These are phyloP conservation scores for Macrophomina tecta DNA, from an alignment of 2,329 filamentous ascomycete species.

Conservation along the genomic window DNA sequence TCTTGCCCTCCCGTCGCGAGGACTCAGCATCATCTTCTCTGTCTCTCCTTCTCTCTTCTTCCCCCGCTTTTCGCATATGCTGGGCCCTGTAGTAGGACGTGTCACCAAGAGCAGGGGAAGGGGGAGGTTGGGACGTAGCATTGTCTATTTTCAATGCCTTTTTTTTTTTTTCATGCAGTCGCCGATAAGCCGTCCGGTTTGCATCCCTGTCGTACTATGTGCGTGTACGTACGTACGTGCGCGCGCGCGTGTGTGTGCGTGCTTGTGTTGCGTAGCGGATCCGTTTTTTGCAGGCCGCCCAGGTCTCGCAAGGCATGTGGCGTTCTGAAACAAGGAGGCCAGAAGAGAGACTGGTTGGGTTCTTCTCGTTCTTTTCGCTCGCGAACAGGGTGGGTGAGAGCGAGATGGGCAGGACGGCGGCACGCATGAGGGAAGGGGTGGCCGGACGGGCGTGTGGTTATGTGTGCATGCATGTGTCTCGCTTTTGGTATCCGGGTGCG, in stretches of 20 bases:
- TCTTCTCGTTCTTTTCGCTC: background rate
- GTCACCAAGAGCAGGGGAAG: background rate
- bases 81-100: background rate
- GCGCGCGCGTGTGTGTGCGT: no score
- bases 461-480: background rate
- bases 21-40: background rate
- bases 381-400: background rate
- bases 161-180: background rate
- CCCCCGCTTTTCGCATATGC: background rate
- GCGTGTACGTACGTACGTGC: background rate
- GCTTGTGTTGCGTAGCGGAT: no score
- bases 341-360: background rate
- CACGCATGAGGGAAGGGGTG: background rate
- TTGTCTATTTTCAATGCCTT: conserved; percentile 13
- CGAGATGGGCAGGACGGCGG: background rate
- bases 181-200: background rate
- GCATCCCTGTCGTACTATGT: background rate
- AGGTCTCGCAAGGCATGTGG: conserved; percentile 25
- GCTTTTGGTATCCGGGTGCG: background rate
- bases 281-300: no score
- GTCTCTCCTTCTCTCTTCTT: background rate
- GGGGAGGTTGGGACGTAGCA: background rate
- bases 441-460: no score
- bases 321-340: conserved; percentile 15
- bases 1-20: background rate